Percentiles rank a stretch among this genome's conserved stretches.
Conservation (phyloP, 306 rosid genomes). For the Myrica gale region DNA sequence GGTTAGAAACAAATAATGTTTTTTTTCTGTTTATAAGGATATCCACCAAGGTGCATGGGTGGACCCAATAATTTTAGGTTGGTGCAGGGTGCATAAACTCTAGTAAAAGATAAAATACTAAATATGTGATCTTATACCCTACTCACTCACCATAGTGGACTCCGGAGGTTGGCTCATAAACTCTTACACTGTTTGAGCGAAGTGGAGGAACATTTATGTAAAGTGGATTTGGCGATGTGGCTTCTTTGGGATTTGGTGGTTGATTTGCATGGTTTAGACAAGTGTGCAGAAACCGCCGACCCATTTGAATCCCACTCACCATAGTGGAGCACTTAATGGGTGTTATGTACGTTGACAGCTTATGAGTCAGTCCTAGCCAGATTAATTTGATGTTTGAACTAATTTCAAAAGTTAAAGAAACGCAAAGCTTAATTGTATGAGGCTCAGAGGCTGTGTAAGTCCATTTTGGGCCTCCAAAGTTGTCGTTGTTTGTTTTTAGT, state of each 20-base stretch:
- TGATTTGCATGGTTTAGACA: conserved; percentile 26
- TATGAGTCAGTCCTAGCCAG: no score
- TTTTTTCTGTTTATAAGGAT: no score
- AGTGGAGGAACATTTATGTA: not conserved
- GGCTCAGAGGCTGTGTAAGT: no score
- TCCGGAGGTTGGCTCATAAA: not conserved
- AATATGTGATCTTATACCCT: not conserved
- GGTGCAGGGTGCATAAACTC: not conserved
- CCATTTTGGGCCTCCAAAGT: no score
- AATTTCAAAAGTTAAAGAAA: no score
- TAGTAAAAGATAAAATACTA: no score
- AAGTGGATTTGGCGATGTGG: conserved; percentile 16
- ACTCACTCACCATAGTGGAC: conserved; percentile 24
- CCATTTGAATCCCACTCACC: conserved; percentile 40
- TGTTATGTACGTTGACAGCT: not conserved
- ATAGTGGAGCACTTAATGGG: conserved; percentile 34
- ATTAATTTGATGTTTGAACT: no score
- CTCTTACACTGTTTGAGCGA: no score
- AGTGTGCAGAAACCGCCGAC: conserved; percentile 28
- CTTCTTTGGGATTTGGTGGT: conserved; percentile 29
- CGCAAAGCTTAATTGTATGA: no score
- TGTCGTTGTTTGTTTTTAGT: no score
- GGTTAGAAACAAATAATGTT: not conserved
- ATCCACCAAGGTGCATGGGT: not conserved
- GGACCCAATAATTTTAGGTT: conserved; percentile 6